Percentiles rank a stretch among this genome's conserved stretches.
Conservation (phyloP, 306 rosid genomes). For the Ceratonia siliqua region DNA sequence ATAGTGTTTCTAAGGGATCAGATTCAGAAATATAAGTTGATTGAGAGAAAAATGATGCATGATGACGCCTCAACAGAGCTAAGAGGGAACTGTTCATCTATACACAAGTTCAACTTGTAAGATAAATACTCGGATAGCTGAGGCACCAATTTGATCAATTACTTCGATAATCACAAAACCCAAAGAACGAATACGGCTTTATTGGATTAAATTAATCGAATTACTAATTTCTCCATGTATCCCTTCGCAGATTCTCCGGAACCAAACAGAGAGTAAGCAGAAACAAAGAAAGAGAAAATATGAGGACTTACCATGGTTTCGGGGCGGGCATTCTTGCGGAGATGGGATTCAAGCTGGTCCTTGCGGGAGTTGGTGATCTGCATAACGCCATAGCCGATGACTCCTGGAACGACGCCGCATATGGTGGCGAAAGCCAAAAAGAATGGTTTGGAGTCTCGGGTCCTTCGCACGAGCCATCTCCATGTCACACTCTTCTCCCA, state of each 20-base stretch:
- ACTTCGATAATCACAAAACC: neutral
- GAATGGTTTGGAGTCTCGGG: constrained; percentile 86
- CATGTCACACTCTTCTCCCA: constrained; percentile 68
- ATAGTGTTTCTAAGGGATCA: neutral
- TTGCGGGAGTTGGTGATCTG: constrained; percentile 66
- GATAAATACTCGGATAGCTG: neutral
- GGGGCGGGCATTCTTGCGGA: constrained; percentile 80
- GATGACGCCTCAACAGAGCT: neutral
- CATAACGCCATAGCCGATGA: constrained; percentile 81
- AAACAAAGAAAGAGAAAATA: neutral
- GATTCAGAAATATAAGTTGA: neutral
- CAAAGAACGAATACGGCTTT: neutral
- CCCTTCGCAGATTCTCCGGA: neutral
- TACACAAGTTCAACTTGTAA: neutral
- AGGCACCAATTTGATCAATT: neutral
- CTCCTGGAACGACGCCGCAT: constrained; percentile 85
- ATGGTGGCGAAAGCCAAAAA: constrained; percentile 82
- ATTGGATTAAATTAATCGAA: neutral
- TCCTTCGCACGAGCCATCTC: constrained; percentile 76
- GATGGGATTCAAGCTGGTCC: constrained; percentile 75
- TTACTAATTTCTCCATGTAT: neutral
- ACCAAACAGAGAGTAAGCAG: neutral
- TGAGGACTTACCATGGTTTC: constrained; percentile 54
- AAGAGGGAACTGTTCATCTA: neutral
- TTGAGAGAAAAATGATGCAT: neutral